Base-by-base conservation (phyloP, 352 stramenopile species). In the Globisporangium cederbergense region DNA sequence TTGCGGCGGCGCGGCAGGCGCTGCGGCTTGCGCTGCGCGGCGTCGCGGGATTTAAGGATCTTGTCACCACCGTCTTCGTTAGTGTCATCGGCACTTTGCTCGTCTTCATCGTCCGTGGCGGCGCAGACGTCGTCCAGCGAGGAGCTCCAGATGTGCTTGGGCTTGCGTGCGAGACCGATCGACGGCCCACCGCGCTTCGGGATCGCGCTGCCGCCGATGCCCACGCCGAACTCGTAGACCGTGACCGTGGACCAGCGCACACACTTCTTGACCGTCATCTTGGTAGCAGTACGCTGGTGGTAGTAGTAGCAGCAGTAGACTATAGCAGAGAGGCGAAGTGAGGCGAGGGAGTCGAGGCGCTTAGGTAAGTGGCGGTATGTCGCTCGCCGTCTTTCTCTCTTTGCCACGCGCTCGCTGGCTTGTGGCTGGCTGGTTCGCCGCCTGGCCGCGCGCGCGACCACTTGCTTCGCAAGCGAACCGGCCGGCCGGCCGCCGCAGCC, bases 181-280 rank as follows among this genome's bases (percentile, higher is more conserved):
- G 75, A 71, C 1, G 79, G 79, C 8, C 79, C 77, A 10, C 77
- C 77, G 28, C 65, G 71, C 34, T 73, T 78, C n/a, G 72, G 75
- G 9, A 86, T 72, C 3, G 74, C 62, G 49, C 75, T 83, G 46
- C 74, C 76, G 52, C 78, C 74, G 13, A 82, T 67, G 8, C 62
- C 72, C 32, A 86, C 76, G 11, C 67, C 72, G 52, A 83, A 89
- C 74, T 86, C 79, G 55, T 86, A 79, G 34, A 87, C 74, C 7
- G 72, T 86, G 58, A 87, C 52, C 34, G 77, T 89, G 38, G 70
- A 83, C 75, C 74, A 89, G 36, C 73, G 70, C 64, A 83, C 70
- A 11, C 59, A 71, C 70, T 81, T 81, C 46, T 53, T 69, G 3
- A 65, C 32, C 18, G 56, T 69, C 54, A 63, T 68, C 32, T 20